Evolutionary conservation across 495 filamentous ascomycete genomes (phyloP), one percentile per base, ranked within the genome.

Genomic region (Tuber aestivum): DNA sequence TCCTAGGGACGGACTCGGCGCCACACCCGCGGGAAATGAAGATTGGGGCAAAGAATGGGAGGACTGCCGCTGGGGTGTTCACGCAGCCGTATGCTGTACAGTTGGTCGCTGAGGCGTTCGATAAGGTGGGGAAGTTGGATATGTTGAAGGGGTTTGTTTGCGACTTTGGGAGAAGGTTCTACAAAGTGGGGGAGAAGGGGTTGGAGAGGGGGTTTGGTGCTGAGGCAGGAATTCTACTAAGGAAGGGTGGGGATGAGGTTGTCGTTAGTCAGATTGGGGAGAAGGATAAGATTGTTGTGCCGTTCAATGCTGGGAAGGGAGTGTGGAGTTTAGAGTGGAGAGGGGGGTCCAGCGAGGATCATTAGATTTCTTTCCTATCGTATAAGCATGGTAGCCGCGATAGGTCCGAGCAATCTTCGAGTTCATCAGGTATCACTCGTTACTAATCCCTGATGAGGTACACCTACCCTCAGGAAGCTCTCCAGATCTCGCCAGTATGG

Each of bases 51-150:
- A 89, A 87, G 74, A 86, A 84, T 70, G 86, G 86, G 71, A 91
- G 88, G 84, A 84, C 80, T n/a, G 92, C 93, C 8, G 93, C 92
- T 7, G 94, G 95, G 38, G 91, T 95, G 10, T 97, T 96, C 85
- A 97, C 94, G 12, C 94, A 97, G 83, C 92, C 92, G n/a, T 93
- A 90, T 81, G 90, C 89, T n/a, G 90, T 92, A 21, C 89, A 91
- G 70, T 79, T 79, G 65, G 75, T 83, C 48, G 81, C 82, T 1
- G 75, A 75, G 41, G 76, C 79, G 16, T 83, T 83, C n/a, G 81
- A 83, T 73, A 82, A 76, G 42, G 76, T 72, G 56, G 82, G 82
- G 20, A 94, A 91, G 18, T 85, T 88, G 65, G 91, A 92, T 76
- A 86, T 86, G 65, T 79, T 97, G 21, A 89, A 89, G 77, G 91